Conservation (phyloP, 176 grass and related monocot genomes). For the Tuctoria greenei region DNA sequence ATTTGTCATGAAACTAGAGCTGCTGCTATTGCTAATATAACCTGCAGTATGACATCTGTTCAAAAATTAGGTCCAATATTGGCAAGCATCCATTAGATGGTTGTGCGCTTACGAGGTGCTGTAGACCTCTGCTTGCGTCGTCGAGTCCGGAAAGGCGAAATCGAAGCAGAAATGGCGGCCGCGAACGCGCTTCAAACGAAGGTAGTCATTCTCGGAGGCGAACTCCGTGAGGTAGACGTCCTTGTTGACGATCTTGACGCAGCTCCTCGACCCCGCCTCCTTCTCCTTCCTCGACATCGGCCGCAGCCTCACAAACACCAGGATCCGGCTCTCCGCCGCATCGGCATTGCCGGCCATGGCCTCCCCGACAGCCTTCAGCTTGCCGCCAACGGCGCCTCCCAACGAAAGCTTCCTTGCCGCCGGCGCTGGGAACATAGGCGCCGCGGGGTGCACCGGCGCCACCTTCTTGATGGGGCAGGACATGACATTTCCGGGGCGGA, state of each 20-base stretch:
- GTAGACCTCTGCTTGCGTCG: slow-evolving; percentile 77
- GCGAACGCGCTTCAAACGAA: slow-evolving; percentile 78
- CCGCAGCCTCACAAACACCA: slow-evolving; percentile 80
- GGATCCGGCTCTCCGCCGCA: slow-evolving; percentile 51
- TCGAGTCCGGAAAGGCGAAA: slow-evolving; percentile 74
- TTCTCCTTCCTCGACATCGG: slow-evolving; percentile 82
- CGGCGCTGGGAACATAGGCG: slow-evolving; percentile 4
- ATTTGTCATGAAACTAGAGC: not conserved
- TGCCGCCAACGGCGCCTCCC: slow-evolving; percentile 49
- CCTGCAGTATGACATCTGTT: too few relatives aligned
- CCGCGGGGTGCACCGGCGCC: not conserved
- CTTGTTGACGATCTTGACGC: slow-evolving; percentile 97
- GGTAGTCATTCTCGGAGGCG: slow-evolving; percentile 81
- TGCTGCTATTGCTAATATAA: too few relatives aligned
- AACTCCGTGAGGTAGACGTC: slow-evolving; percentile 87
- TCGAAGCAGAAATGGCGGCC: slow-evolving; percentile 98
- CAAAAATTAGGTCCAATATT: not conserved
- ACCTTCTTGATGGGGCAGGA: slow-evolving; percentile 66
- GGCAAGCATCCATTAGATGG: not conserved
- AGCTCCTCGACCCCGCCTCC: slow-evolving; percentile 64
- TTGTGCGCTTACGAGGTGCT: slow-evolving; percentile 61
- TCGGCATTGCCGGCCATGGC: slow-evolving; percentile 37
- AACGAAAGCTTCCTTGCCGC: slow-evolving; percentile 67
- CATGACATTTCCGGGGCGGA: slow-evolving; percentile 27
- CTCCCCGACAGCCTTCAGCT: slow-evolving; percentile 36